These are phyloP conservation scores for Calocybe gangraenosa DNA, from an alignment of 768 basidiomycete genomes.

Conservation along the genomic window DNA sequence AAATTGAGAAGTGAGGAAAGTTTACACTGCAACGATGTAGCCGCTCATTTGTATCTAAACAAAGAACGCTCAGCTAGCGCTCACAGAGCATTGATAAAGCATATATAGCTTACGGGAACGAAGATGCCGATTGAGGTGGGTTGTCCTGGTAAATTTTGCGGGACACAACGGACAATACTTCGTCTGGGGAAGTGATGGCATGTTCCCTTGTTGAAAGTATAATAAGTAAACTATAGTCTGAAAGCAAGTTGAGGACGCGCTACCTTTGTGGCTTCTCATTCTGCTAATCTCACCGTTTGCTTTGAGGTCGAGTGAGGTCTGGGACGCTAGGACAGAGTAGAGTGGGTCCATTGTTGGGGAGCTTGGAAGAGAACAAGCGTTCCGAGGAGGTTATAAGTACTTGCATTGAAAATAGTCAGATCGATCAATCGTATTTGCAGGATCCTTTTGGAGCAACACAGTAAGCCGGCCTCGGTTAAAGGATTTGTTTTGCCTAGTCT, in stretches of 20 bases:
- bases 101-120: conserved; percentile 62
- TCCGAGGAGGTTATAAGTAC: conserved; percentile 30
- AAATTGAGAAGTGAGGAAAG: conserved; percentile 1
- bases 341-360: conserved; percentile 26
- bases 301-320: conserved; percentile 31
- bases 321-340: conserved; percentile 22
- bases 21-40: conserved; percentile 61
- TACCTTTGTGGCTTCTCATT: conserved; percentile 41
- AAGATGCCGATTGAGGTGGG: conserved; percentile 69
- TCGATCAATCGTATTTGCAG: conserved; percentile 7
- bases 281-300: conserved; percentile 39
- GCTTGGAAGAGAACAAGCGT: conserved; percentile 15
- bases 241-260: background rate
- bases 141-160: conserved; percentile 70
- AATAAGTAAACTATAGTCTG: conserved; percentile 1
- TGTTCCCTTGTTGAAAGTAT: conserved; percentile 43
- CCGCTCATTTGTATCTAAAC: conserved; percentile 61
- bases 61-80: conserved; percentile 2
- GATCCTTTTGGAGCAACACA: background rate
- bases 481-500: background rate
- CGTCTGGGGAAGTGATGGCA: conserved; percentile 68
- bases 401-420: conserved; percentile 5
- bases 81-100: background rate
- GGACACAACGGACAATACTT: conserved; percentile 67
- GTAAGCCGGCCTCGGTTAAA: conserved; percentile 7